phyloP scores from a whole-genome alignment of 2,329 filamentous ascomycete species.

The Cladosporium oxysporum region DNA sequence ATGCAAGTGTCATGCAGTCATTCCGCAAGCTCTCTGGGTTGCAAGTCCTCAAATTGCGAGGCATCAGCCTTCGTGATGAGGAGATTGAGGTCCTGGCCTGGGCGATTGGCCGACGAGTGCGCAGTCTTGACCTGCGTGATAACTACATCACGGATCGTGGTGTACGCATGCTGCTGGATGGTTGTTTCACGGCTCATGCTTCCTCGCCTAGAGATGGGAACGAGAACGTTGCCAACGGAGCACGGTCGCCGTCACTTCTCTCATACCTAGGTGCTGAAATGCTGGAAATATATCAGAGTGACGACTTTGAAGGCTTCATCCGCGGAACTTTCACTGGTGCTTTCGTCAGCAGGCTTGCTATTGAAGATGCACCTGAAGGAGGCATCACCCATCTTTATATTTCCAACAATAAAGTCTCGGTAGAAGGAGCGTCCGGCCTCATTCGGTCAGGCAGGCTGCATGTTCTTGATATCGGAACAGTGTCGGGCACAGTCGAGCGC shows the following conservation, averaged over 20 bases:
- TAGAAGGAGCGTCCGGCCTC: slow-evolving; percentile 57
- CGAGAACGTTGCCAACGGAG: slow-evolving; percentile 4
- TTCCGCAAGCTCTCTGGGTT: slow-evolving; percentile 52
- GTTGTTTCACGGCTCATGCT: slow-evolving; percentile 45
- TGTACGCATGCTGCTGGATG: slow-evolving; percentile 53
- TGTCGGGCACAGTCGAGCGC: slow-evolving; percentile 39
- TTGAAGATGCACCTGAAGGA: slow-evolving; percentile 56
- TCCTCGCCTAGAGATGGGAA: not conserved
- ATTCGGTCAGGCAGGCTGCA: slow-evolving; percentile 54
- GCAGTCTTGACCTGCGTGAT: slow-evolving; percentile 58
- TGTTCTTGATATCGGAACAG: slow-evolving; percentile 57
- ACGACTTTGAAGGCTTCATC: slow-evolving; percentile 56
- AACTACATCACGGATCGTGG: slow-evolving; percentile 60
- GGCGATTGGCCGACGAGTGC: slow-evolving; percentile 54
- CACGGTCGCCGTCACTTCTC: slow-evolving; percentile 32
- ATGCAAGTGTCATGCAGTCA: slow-evolving; percentile 46
- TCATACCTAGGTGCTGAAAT: slow-evolving; percentile 43
- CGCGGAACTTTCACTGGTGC: slow-evolving; percentile 50
- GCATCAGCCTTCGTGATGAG: slow-evolving; percentile 55
- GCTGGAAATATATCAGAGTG: slow-evolving; percentile 44
- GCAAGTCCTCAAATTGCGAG: slow-evolving; percentile 59
- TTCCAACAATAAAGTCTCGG: slow-evolving; percentile 56
- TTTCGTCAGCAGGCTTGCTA: slow-evolving; percentile 55
- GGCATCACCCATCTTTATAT: slow-evolving; percentile 64
- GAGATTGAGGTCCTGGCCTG: slow-evolving; percentile 55